phyloP scores from a whole-genome alignment of 2,329 filamentous ascomycete species.

The Colletotrichum endophyticum region DNA sequence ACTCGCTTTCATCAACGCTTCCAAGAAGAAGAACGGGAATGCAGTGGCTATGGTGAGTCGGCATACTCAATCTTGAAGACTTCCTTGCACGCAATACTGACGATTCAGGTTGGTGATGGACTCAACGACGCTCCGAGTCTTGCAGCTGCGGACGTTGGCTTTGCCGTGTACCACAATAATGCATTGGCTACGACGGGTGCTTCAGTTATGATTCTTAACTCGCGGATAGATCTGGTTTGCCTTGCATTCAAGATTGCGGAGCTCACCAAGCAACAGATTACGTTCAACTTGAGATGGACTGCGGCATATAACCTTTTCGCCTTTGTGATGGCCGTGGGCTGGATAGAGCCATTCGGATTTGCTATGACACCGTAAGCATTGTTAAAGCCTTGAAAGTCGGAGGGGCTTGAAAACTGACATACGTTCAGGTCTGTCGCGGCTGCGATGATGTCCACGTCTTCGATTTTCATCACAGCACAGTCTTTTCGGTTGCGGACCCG shows the following conservation, averaged over 20 bases:
- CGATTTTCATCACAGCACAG: not conserved
- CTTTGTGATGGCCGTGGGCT: not conserved
- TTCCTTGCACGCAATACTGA: not conserved
- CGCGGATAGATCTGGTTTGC: not conserved
- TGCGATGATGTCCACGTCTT: not conserved
- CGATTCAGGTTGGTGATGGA: not conserved
- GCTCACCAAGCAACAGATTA: not conserved
- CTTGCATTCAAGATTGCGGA: not conserved
- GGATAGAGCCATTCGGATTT: not conserved
- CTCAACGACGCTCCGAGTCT: not conserved
- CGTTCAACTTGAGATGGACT: not conserved
- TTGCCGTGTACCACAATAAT: not conserved
- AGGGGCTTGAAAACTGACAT: not conserved
- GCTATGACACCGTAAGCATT: not conserved
- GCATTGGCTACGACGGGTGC: not conserved
- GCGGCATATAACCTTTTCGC: not conserved
- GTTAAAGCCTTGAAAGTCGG: not conserved
- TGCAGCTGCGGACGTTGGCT: not conserved
- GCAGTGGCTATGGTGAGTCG: not conserved
- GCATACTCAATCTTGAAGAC: not conserved
- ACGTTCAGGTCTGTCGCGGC: not conserved
- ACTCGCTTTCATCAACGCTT: not conserved
- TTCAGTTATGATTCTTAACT: not conserved
- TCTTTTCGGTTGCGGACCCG: not conserved
- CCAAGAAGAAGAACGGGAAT: not conserved